Evolutionary conservation across 805 yeast genomes (phyloP), one percentile per base, ranked within the genome.

Genomic region (Pichia californica): DNA sequence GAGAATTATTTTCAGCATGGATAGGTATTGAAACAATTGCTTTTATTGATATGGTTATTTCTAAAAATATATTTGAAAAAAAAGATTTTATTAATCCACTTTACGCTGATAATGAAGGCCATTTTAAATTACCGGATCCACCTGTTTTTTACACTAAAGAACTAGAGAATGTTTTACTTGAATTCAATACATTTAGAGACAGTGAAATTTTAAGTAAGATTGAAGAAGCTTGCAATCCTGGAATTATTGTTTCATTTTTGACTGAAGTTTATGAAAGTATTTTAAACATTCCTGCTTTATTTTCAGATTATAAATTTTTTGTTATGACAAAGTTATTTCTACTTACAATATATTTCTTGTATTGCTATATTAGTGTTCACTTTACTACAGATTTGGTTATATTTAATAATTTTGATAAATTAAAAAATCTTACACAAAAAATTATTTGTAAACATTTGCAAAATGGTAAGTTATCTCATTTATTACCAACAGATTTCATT

Each of bases 1-100:
- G 43, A 26, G 47, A 36, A 13, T 27, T 40, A 14, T 44, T 44
- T 40, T 36, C 47, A 2, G 3, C 11, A 13, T 44, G 47, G 47
- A 16, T 44, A 23, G 43, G 47, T 10, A 10, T 19, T 16, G 20
- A 40, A 25, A 23, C 39, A 8, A 27, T 40, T 9, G 5, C 31
- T 15, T 31, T 44, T 5, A 31, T 44, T 7, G 42, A 33, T 36
- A 23, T 35, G 8, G 19, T 44, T 11, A n/a, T 39, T 14, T n/a
- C n/a, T 3, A 36, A 35, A 3, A 35, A 37, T 13, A 29, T 36
- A n/a, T 27, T 21, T 32, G 20, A 28, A 27, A 8, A 23, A n/a
- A 30, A 25, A 4, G 21, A 3, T 14, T 18, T 7, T 10, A n/a
- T n/a, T n/a, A n/a, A n/a, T n/a, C n/a, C n/a, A n/a, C n/a, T n/a